Evolutionary conservation across 2,329 filamentous ascomycete genomes (phyloP), one percentile per base, ranked within the genome.

Genomic region (Colletotrichum abscissum): DNA sequence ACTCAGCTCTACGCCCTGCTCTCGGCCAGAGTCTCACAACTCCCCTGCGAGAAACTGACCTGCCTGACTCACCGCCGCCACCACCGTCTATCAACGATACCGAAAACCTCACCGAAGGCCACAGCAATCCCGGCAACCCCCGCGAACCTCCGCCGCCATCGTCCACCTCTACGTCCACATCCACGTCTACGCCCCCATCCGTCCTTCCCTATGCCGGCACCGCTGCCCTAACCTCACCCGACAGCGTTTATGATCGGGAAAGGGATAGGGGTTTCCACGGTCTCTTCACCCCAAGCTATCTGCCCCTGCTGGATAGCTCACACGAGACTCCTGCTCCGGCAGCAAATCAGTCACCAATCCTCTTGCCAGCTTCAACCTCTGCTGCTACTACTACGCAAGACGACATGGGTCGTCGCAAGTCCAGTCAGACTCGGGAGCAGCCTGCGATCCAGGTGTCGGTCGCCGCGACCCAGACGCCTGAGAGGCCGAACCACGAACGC

Each of bases 231-330:
- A 68, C 55, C 69, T 72, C 69, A 55, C 52, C 76, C 52, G 70
- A 75, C 68, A 74, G 75, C 19, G 69, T 52, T 64, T 66, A 76
- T 74, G 74, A 75, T 63, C 88, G 88, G 81, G 87, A 88, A 72
- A 87, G 88, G 73, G 89, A 92, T 76, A 82, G 84, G 78, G 90
- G 92, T 76, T 88, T 92, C 75, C 87, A 87, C 75, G 90, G 90
- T 74, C 81, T 92, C 72, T 92, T 92, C 78, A 92, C 88, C 46
- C 91, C 90, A 33, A 88, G 83, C 74, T 92, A 89, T 77, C 85
- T 93, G 68, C 90, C 90, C 57, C 83, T 92, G 68, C 86, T 92
- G 67, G 90, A 91, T 76, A 84, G 84, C 74, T 76, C 78, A 59
- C 78, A 82, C 60, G 78, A 46, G 46, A 78, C 78, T 70, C 77